Conservation (phyloP, 257 asterid species). For the Schizonepeta tenuifolia region DNA sequence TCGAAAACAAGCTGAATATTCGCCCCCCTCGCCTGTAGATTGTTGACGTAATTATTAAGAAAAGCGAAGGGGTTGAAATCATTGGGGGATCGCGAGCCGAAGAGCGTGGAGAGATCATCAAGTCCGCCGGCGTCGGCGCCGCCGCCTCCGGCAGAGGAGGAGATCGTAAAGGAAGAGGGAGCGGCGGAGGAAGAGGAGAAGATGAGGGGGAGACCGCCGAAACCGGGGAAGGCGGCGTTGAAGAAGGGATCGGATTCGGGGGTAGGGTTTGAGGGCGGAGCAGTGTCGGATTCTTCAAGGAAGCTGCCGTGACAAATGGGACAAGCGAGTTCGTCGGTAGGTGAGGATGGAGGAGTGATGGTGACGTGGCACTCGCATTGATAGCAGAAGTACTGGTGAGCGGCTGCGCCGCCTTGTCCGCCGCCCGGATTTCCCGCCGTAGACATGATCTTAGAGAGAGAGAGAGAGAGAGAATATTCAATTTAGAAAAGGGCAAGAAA, state of each 20-base stretch:
- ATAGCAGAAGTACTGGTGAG: slow-evolving; percentile 56
- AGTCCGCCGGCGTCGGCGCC: slow-evolving; percentile 37
- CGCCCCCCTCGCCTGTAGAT: slow-evolving; percentile 60
- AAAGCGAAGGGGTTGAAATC: slow-evolving; percentile 70
- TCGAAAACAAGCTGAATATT: slow-evolving; percentile 74
- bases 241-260: slow-evolving; percentile 37
- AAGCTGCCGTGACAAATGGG: slow-evolving; percentile 77
- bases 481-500: slow-evolving; percentile 18
- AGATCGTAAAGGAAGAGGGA: slow-evolving; percentile 33
- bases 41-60: slow-evolving; percentile 52
- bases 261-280: slow-evolving; percentile 45
- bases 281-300: slow-evolving; percentile 67
- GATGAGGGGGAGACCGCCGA: slow-evolving; percentile 40
- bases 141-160: slow-evolving; percentile 38
- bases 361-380: slow-evolving; percentile 66
- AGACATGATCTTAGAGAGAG: slow-evolving; percentile 41
- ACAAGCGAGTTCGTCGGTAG: slow-evolving; percentile 66
- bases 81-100: slow-evolving; percentile 51
- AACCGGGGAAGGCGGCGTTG: slow-evolving; percentile 30
- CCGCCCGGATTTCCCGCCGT: slow-evolving; percentile 46
- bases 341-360: slow-evolving; percentile 54
- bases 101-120: slow-evolving; percentile 42
- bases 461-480: slow-evolving; percentile 33
- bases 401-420: slow-evolving; percentile 37
- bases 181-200: slow-evolving; percentile 45